These are phyloP conservation scores for Pseudocercospora pini-densiflorae DNA, from an alignment of 2,329 filamentous ascomycete species.

Conservation along the genomic window DNA sequence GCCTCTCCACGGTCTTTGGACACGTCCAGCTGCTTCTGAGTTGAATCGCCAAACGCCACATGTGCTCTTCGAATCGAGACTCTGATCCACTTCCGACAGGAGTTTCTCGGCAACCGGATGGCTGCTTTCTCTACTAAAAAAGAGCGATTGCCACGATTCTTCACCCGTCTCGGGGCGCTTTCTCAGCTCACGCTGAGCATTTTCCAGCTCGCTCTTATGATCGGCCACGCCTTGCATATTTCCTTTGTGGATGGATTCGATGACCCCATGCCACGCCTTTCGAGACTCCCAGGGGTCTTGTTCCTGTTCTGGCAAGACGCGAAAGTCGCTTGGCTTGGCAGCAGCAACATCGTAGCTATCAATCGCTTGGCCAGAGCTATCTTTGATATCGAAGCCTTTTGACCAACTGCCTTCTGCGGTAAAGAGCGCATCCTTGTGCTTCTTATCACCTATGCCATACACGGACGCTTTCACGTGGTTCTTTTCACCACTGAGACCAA, in stretches of 20 bases:
- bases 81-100: conserved; percentile 39
- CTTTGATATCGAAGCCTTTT: conserved; percentile 44
- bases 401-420: conserved; percentile 50
- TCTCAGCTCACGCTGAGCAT: conserved; percentile 47
- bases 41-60: conserved; percentile 72
- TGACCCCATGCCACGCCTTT: conserved; percentile 49
- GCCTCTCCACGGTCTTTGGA: conserved; percentile 38
- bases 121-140: conserved; percentile 43
- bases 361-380: conserved; percentile 41
- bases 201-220: conserved; percentile 38
- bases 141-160: conserved; percentile 45
- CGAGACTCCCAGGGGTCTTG: conserved; percentile 54
- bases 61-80: conserved; percentile 64
- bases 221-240: conserved; percentile 49
- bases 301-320: conserved; percentile 37
- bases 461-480: conserved; percentile 48
- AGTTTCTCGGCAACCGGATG: conserved; percentile 39
- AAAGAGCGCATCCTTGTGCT: conserved; percentile 39
- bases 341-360: conserved; percentile 42
- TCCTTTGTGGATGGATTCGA: conserved; percentile 43
- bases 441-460: conserved; percentile 39
- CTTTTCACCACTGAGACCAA: conserved; percentile 47
- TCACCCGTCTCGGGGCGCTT: conserved; percentile 44
- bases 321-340: conserved; percentile 31
- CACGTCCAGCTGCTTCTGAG: conserved; percentile 47